Base-by-base conservation (phyloP, 306 rosid species). In the Canavalia ensiformis region DNA sequence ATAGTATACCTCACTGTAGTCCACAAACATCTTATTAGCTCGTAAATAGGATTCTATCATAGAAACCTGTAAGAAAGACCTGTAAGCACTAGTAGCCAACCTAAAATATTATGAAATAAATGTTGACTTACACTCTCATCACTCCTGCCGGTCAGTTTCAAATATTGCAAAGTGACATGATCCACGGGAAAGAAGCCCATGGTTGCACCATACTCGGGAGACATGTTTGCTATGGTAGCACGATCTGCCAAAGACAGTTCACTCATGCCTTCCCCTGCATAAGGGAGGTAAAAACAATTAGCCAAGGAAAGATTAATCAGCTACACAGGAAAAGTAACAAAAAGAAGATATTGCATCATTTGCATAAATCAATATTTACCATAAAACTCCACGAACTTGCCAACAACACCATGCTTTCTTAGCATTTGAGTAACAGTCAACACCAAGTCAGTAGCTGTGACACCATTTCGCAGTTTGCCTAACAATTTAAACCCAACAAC, bases 101-200 rank as follows among this genome's bases (percentile, higher is more conserved):
- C 42, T 54, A 60, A 81, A 51, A 71, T 57, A 35, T 12, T 25
- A 62, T 77, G 66, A 62, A 10, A 44, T 4, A 49, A 80, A 59
- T 68, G 74, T 37, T 74, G 54, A 76, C 94, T 75, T 84, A 95
- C 98, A 63, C 91, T 93, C 71, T 90, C 97, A 18, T 90, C 92
- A 62, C 88, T 95, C 86, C 97, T 89, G 83, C 98, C 98, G 0
- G 98, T 95, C 82, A 95, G 88, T 83, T 82, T 95, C 82, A 95
- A 89, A 84, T 95, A 95, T 55, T 95, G 97, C 84, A 95, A 78
- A n/a, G 97, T 92, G 73, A 95, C 94, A 84, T 89, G 98, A 83
- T 95, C 98, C 72, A 95, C 98, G 29, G 97, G 98, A 90, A 95
- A 95, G 89, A 92, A 95, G 81, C 98, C 98, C 98, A 92, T 95